Evolutionary conservation across 2,329 filamentous ascomycete genomes (phyloP).

Genomic region (Xylaria multiplex): DNA sequence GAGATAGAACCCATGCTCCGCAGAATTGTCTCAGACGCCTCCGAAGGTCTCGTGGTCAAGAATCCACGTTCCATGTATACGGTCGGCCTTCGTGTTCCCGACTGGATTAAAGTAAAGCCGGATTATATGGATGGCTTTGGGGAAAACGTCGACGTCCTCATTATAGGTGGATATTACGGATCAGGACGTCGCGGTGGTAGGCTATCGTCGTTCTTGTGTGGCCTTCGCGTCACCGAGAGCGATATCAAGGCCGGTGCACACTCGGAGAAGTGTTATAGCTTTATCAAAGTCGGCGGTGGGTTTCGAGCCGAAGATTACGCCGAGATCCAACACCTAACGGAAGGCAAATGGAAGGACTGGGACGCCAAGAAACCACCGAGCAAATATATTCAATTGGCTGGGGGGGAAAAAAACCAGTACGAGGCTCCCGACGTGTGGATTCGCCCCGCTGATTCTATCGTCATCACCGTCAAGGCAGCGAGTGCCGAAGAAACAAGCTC

Average conservation of each 20-base stretch:
- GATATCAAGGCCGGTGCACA: slow-evolving; percentile 68
- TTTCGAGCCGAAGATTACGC: slow-evolving; percentile 87
- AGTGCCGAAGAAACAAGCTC: slow-evolving; percentile 78
- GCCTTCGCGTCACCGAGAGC: slow-evolving; percentile 78
- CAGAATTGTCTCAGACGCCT: slow-evolving; percentile 84
- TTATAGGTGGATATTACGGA: slow-evolving; percentile 94
- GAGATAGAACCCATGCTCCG: slow-evolving; percentile 84
- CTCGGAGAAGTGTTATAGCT: slow-evolving; percentile 86
- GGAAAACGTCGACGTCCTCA: slow-evolving; percentile 87
- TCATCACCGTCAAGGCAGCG: slow-evolving; percentile 89
- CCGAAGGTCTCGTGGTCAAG: slow-evolving; percentile 92
- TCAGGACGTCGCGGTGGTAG: slow-evolving; percentile 84
- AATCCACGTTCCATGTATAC: slow-evolving; percentile 88
- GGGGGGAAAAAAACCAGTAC: slow-evolving; percentile 73
- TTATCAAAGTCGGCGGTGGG: slow-evolving; percentile 97
- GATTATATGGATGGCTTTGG: slow-evolving; percentile 98
- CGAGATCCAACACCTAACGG: slow-evolving; percentile 81
- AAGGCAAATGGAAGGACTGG: slow-evolving; percentile 93
- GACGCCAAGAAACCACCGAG: slow-evolving; percentile 79
- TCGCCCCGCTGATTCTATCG: slow-evolving; percentile 84
- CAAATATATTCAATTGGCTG: slow-evolving; percentile 82
- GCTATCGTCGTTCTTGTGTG: slow-evolving; percentile 90
- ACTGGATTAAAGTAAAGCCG: slow-evolving; percentile 99
- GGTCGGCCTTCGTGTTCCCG: slow-evolving; percentile 89
- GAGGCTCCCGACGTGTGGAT: slow-evolving; percentile 95